Conservation (phyloP, 192 early-diverging fungal genomes). For the Radiomyces spectabilis region DNA sequence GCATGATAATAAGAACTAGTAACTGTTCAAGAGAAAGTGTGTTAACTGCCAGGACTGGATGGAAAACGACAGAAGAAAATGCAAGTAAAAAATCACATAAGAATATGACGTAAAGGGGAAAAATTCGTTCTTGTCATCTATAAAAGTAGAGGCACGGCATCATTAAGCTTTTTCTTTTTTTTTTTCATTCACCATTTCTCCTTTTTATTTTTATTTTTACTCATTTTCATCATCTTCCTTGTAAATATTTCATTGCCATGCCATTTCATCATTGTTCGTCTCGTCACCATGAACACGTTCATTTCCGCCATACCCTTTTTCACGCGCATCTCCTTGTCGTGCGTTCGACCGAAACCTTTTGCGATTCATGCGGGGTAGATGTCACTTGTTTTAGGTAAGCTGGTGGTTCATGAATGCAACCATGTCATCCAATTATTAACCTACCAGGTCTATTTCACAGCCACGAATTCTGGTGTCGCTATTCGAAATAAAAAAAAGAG, state of each 20-base stretch:
- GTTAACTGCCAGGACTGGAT: background rate
- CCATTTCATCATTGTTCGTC: too few species aligned
- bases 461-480: constrained; percentile 1
- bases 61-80: background rate
- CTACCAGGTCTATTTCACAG: background rate
- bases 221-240: background rate
- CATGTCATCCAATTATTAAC: background rate
- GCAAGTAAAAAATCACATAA: too few species aligned
- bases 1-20: too few species aligned
- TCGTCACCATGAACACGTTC: too few species aligned
- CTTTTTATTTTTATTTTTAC: background rate
- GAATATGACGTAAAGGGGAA: too few species aligned
- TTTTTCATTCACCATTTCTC: background rate
- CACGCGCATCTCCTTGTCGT: too few species aligned
- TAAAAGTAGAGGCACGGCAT: background rate
- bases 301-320: too few species aligned
- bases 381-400: background rate
- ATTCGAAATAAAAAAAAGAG: too few species aligned
- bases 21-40: too few species aligned
- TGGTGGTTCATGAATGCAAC: background rate
- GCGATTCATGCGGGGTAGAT: background rate
- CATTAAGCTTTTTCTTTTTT: background rate
- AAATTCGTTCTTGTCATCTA: too few species aligned
- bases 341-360: background rate
- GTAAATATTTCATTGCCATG: too few species aligned